Evolutionary conservation across 345 rosid genomes (phyloP).

Genomic region (Pugionium cornutum): DNA sequence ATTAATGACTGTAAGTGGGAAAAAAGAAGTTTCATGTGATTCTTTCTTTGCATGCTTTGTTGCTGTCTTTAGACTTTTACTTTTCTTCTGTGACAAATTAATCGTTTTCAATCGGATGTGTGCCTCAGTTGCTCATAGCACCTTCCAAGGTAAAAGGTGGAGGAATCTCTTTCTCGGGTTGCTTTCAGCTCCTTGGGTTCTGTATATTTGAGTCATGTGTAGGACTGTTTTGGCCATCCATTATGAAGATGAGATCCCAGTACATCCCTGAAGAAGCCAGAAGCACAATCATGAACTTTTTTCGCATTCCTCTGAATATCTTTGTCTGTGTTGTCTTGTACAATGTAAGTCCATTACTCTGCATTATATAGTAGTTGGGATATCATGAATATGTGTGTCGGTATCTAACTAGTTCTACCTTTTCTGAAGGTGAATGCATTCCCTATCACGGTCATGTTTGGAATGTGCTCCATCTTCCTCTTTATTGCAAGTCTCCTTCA

Average conservation of each 20-base stretch:
- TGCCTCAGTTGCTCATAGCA: conserved; percentile 53
- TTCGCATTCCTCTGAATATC: conserved; percentile 93
- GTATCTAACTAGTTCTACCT: conserved; percentile 22
- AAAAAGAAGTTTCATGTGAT: neutral
- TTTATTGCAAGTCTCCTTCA: conserved; percentile 86
- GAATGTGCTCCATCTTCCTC: conserved; percentile 98
- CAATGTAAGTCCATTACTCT: conserved; percentile 56
- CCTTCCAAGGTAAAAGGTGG: conserved; percentile 81
- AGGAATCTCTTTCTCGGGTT: conserved; percentile 78
- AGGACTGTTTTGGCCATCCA: conserved; percentile 98
- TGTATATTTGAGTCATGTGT: conserved; percentile 95
- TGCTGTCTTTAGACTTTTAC: conserved; percentile 1
- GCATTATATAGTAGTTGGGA: neutral
- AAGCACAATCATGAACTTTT: conserved; percentile 99
- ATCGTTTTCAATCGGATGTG: conserved; percentile 29
- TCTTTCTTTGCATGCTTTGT: neutral
- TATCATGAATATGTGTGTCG: conserved; percentile 7
- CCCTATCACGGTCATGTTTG: conserved; percentile 93
- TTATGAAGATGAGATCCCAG: conserved; percentile 99
- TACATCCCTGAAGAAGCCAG: conserved; percentile 99
- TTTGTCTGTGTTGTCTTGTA: conserved; percentile 91
- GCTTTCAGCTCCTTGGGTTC: conserved; percentile 85
- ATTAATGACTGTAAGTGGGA: conserved; percentile 59
- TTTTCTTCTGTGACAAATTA: conserved; percentile 16
- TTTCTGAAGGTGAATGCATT: conserved; percentile 76